A percentile compares a stretch with the other conserved stretches of the same genome.
phyloP scores from a whole-genome alignment of 164 flowering plant genomes.

The Malania oleifera region DNA sequence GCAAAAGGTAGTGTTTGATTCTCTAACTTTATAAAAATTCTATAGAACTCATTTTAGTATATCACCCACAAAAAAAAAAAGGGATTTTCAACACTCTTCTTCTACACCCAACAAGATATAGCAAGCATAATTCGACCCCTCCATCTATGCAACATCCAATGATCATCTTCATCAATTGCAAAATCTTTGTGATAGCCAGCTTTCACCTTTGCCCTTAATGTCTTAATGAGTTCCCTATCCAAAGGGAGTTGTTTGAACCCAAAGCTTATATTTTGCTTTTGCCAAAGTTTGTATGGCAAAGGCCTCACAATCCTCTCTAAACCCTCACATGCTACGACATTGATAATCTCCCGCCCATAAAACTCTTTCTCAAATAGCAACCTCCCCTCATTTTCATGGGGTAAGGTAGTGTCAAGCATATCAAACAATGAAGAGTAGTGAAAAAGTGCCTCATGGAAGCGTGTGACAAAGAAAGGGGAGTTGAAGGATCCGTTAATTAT shows the following conservation, averaged over 20 bases:
- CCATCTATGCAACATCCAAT: not conserved
- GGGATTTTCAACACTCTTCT: no score
- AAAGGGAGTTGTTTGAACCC: not conserved
- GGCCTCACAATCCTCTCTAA: slow-evolving; percentile 36
- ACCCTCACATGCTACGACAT: slow-evolving; percentile 55
- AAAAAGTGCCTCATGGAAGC: slow-evolving; percentile 53
- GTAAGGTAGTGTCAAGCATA: slow-evolving; percentile 27
- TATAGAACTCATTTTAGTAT: no score
- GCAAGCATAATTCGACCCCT: not conserved
- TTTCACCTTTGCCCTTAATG: not conserved
- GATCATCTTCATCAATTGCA: not conserved
- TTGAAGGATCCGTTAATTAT: slow-evolving; percentile 41
- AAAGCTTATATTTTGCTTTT: not conserved
- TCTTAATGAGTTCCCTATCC: not conserved
- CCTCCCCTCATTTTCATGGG: slow-evolving; percentile 31
- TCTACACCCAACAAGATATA: not conserved
- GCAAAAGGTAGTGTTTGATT: no score
- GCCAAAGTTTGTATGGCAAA: not conserved
- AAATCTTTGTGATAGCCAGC: not conserved
- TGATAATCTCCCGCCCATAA: slow-evolving; percentile 37
- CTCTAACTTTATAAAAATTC: no score
- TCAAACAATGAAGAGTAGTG: slow-evolving; percentile 51
- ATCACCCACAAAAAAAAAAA: no score
- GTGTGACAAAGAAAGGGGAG: slow-evolving; percentile 51
- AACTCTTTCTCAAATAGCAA: slow-evolving; percentile 40